Evolutionary conservation across 2,329 filamentous ascomycete genomes (phyloP), one percentile per base, ranked within the genome.

Genomic region (Nothophaeocryptopus gaeumannii): DNA sequence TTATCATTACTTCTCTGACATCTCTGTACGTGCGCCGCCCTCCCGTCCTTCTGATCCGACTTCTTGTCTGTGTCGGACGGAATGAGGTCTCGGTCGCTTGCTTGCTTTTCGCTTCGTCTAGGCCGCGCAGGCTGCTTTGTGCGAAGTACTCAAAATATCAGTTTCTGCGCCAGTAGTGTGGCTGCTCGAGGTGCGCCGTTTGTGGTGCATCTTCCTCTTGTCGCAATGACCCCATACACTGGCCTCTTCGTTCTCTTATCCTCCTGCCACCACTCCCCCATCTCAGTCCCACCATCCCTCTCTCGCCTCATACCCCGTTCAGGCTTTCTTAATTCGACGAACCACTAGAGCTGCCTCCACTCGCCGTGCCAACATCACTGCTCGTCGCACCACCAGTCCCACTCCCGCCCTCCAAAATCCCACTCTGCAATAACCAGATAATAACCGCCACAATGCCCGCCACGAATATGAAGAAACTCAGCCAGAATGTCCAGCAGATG

Each of bases 401-500:
- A 48, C 29, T 47, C 11, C 39, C 41, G 10, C 29, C 31, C 15
- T 39, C 37, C 31, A 60, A 41, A n/a, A 49, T 51, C 30, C 45
- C 54, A 30, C 44, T 53, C 5, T 43, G 42, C 45, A 67, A 64
- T 50, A 76, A 47, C 65, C 75, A 74, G 51, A 79, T 65, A 1
- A 79, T 61, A 0, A 74, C 64, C 1, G 74, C 68, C 9, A 78
- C 72, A 2, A 75, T 64, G 0, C 67, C 74, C 0, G 70, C 72
- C 0, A 78, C 66, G 8, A 80, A 45, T 2, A 71, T 65, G n/a
- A 74, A 57, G 42, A 77, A 66, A n/a, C 58, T 56, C 2, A 73
- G 50, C 75, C 74, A 78, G 60, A 77, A 78, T 11, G 58, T 53
- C 66, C 70, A 75, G 58, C 74, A 78, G 44, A 81, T 70, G 44